These are phyloP conservation scores for Tylopilus orsonianus DNA, from an alignment of 1,284 basidiomycete genomes.

Conservation along the genomic window DNA sequence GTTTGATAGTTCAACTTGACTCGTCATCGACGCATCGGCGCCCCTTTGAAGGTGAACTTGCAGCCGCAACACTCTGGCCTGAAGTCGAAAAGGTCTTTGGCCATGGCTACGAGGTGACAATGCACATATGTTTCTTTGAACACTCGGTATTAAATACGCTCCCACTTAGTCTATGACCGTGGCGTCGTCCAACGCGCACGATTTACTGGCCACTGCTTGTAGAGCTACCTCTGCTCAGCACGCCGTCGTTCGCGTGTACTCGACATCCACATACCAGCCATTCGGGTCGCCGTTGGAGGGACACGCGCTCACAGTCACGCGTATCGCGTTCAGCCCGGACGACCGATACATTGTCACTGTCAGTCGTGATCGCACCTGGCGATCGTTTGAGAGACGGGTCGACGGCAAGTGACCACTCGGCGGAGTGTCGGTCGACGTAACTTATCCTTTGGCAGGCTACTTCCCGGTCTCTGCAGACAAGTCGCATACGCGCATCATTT, in stretches of 20 bases:
- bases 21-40: constrained; percentile 41
- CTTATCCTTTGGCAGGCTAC: constrained; percentile 53
- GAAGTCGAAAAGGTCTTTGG: constrained; percentile 97
- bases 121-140: constrained; percentile 4
- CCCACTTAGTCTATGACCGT: constrained; percentile 69
- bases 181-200: constrained; percentile 66
- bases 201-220: constrained; percentile 88
- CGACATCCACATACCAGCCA: constrained; percentile 67
- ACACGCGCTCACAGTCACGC: constrained; percentile 88
- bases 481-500: constrained; percentile 90
- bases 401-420: too few species aligned
- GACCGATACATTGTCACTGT: constrained; percentile 80
- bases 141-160: constrained; percentile 7
- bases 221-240: constrained; percentile 86
- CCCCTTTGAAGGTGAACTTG: constrained; percentile 82
- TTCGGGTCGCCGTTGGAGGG: constrained; percentile 76
- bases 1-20: constrained; percentile 18
- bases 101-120: constrained; percentile 88
- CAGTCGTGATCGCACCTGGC: constrained; percentile 92
- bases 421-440: too few species aligned
- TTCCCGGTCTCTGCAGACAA: constrained; percentile 68
- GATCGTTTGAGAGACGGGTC: constrained; percentile 62
- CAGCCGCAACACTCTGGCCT: constrained; percentile 90
- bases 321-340: constrained; percentile 85
- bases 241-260: constrained; percentile 85